Evolutionary conservation across 495 filamentous ascomycete species (phyloP).

Genomic region (Parachaetomium inaequale): DNA sequence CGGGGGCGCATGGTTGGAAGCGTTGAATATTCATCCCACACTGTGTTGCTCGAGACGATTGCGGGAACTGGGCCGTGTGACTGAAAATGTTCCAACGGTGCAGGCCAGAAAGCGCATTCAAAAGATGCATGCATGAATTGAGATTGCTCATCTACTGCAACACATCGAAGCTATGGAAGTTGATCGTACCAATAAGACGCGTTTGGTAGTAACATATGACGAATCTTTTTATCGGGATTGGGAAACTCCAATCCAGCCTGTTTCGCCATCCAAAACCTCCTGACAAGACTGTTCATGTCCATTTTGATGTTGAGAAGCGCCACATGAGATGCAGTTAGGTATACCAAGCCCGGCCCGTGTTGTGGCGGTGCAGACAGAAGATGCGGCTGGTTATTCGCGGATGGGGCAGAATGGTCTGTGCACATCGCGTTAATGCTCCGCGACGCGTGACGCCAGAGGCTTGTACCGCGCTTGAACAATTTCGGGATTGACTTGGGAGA

Average conservation of each 20-base stretch:
- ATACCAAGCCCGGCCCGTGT: background rate
- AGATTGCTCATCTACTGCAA: background rate
- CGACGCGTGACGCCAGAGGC: conserved; percentile 20
- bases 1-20: background rate
- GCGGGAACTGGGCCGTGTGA: background rate
- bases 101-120: background rate
- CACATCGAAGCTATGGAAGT: background rate
- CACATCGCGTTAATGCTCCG: conserved; percentile 1
- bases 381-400: background rate
- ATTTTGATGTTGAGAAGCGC: background rate
- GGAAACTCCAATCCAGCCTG: background rate
- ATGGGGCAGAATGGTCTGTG: background rate
- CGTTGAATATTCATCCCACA: background rate
- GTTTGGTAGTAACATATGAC: background rate
- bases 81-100: background rate
- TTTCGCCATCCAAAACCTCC: background rate
- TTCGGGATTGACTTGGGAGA: background rate
- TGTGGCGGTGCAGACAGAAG: background rate
- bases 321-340: background rate
- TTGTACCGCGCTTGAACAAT: background rate
- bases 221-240: background rate
- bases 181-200: background rate
- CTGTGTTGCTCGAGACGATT: background rate
- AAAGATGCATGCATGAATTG: background rate
- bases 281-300: background rate